Evolutionary conservation across 2,329 filamentous ascomycete genomes (phyloP).

Genomic region (Epicoccum sorghinum): DNA sequence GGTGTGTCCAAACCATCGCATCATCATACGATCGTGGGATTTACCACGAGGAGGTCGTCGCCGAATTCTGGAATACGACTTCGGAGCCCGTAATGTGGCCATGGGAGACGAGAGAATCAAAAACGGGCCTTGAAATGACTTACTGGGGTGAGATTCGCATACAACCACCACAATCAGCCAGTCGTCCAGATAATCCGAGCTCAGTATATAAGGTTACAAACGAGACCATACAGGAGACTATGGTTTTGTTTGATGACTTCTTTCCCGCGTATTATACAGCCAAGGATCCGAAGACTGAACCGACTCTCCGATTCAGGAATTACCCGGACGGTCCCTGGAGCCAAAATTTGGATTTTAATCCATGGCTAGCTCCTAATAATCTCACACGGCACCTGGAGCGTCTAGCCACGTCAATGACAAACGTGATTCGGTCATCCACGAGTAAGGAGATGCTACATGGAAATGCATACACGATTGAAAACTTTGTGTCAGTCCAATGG

Average conservation of each 20-base stretch:
- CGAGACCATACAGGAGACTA: too few species aligned
- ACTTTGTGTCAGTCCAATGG: slow-evolving; percentile 26
- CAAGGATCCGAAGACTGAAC: neutral
- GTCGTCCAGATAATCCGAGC: too few species aligned
- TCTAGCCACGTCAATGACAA: slow-evolving; percentile 27
- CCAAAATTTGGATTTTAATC: slow-evolving; percentile 15
- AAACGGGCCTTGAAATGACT: too few species aligned
- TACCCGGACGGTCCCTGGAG: neutral
- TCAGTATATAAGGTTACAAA: too few species aligned
- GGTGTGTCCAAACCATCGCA: slow-evolving; percentile 30
- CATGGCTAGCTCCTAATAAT: slow-evolving; percentile 30
- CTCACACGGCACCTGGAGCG: slow-evolving; percentile 26
- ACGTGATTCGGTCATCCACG: slow-evolving; percentile 20
- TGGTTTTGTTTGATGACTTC: slow-evolving; percentile 8
- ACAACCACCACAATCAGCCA: too few species aligned
- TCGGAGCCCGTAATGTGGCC: neutral
- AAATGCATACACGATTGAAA: slow-evolving; percentile 15
- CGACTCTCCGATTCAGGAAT: slow-evolving; percentile 5
- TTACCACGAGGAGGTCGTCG: slow-evolving; percentile 24
- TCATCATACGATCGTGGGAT: slow-evolving; percentile 22
- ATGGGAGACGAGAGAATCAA: neutral
- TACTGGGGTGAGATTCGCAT: neutral
- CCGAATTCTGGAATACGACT: neutral
- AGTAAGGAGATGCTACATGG: slow-evolving; percentile 11
- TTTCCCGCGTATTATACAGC: slow-evolving; percentile 18